Evolutionary conservation across 2,329 filamentous ascomycete species (phyloP).

Genomic region (Paecilomyces formosus): DNA sequence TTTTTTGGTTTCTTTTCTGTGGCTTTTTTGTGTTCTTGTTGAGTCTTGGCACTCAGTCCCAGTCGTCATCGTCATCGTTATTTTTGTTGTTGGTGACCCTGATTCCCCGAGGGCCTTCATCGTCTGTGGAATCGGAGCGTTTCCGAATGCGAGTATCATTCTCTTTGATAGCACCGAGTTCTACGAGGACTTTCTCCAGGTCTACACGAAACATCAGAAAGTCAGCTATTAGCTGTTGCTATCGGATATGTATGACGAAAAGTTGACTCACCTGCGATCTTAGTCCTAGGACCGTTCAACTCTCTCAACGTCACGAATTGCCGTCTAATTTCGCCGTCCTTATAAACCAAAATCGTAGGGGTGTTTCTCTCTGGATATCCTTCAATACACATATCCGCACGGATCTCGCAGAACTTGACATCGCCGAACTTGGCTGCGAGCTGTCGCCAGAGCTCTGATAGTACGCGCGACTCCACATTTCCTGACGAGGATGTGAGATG

Average conservation of each 20-base stretch:
- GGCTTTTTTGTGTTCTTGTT: not conserved
- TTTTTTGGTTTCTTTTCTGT: too few relatives aligned
- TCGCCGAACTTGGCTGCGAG: slow-evolving; percentile 82
- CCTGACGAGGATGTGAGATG: slow-evolving; percentile 72
- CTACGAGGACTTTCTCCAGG: slow-evolving; percentile 72
- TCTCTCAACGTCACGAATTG: slow-evolving; percentile 86
- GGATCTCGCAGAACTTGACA: slow-evolving; percentile 95
- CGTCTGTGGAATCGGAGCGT: slow-evolving; percentile 45
- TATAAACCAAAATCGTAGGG: slow-evolving; percentile 87
- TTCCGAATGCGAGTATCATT: slow-evolving; percentile 69
- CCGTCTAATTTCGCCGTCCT: slow-evolving; percentile 82
- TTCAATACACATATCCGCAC: slow-evolving; percentile 86
- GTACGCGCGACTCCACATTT: slow-evolving; percentile 76
- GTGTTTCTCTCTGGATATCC: slow-evolving; percentile 93
- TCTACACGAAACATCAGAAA: slow-evolving; percentile 35
- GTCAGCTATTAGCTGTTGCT: not conserved
- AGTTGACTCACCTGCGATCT: slow-evolving; percentile 44
- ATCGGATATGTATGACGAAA: not conserved
- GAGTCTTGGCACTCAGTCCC: slow-evolving; percentile 38
- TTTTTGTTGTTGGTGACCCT: slow-evolving; percentile 44
- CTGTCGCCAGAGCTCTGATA: slow-evolving; percentile 80
- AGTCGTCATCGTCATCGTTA: slow-evolving; percentile 44
- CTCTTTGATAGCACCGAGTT: slow-evolving; percentile 69
- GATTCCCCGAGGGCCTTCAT: slow-evolving; percentile 46
- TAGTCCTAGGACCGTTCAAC: slow-evolving; percentile 64